phyloP scores from a whole-genome alignment of 23 red algal genomes.

The Gracilariopsis chorda region DNA sequence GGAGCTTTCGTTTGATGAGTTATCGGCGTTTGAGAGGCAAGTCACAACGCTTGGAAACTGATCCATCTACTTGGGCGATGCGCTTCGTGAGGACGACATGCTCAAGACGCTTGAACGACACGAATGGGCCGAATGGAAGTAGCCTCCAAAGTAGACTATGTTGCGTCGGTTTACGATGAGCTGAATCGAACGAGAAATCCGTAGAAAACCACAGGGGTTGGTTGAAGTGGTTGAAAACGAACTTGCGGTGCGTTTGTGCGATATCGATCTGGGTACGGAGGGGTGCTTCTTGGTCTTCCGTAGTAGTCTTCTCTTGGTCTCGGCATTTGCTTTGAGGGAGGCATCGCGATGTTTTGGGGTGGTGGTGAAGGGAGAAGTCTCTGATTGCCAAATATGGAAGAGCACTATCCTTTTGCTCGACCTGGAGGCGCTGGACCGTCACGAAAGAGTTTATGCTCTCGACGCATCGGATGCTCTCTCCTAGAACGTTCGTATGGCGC shows the following conservation, averaged over 20 bases:
- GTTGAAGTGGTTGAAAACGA: constrained; percentile 3
- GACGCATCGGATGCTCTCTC: background rate
- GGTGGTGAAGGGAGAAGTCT: background rate
- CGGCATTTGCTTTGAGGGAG: background rate
- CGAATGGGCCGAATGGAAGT: constrained; percentile 57
- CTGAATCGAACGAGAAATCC: background rate
- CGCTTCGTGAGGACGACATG: constrained; percentile 15
- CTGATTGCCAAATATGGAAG: background rate
- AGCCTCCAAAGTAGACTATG: constrained; percentile 38
- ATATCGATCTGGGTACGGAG: constrained; percentile 15
- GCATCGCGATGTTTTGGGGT: background rate
- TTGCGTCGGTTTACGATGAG: constrained; percentile 58
- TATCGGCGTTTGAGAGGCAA: constrained; percentile 49
- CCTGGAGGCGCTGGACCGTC: background rate
- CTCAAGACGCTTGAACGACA: constrained; percentile 11
- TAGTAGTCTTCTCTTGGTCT: constrained; percentile 2
- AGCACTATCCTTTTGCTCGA: background rate
- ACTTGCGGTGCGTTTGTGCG: background rate
- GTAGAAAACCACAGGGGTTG: background rate
- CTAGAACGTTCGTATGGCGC: no score
- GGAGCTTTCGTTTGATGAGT: constrained; percentile 49
- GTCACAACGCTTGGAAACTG: constrained; percentile 38
- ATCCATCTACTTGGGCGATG: constrained; percentile 28
- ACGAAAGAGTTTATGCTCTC: background rate
- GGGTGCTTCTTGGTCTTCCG: background rate